phyloP scores from a whole-genome alignment of 257 asterid genomes.

The Handroanthus guayacan region DNA sequence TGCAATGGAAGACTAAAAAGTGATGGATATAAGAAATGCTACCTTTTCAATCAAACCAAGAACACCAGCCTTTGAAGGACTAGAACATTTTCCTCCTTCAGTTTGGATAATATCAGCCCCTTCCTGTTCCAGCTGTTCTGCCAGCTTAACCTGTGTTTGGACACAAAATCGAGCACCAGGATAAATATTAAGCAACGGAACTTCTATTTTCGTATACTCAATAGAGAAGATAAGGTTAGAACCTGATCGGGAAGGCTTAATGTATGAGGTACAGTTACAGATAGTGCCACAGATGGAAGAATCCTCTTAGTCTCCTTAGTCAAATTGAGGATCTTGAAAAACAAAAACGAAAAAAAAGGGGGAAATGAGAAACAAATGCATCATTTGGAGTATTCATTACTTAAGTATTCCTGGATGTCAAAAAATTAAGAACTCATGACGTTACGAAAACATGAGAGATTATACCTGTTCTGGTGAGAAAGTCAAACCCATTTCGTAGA shows the following conservation, averaged over 20 bases:
- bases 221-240: neutral
- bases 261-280: slow-evolving; percentile 93
- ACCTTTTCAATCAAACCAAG: slow-evolving; percentile 94
- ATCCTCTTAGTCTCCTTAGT: slow-evolving; percentile 74
- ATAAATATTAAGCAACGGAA: neutral
- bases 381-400: neutral
- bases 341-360: neutral
- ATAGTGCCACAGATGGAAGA: slow-evolving; percentile 70
- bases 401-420: neutral
- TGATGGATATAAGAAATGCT: neutral
- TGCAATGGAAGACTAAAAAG: too few relatives aligned
- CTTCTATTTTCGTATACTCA: neutral
- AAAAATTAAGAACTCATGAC: neutral
- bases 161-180: neutral
- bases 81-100: slow-evolving; percentile 85
- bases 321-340: slow-evolving; percentile 63
- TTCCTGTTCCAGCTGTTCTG: slow-evolving; percentile 76
- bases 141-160: slow-evolving; percentile 67
- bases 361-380: neutral
- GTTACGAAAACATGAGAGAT: neutral
- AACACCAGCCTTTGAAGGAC: slow-evolving; percentile 78
- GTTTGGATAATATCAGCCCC: slow-evolving; percentile 93
- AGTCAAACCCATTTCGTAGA: slow-evolving; percentile 76
- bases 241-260: slow-evolving; percentile 96
- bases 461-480: slow-evolving; percentile 85